Evolutionary conservation across 129 eudicot species (phyloP).

Genomic region (Tagetes patula): DNA sequence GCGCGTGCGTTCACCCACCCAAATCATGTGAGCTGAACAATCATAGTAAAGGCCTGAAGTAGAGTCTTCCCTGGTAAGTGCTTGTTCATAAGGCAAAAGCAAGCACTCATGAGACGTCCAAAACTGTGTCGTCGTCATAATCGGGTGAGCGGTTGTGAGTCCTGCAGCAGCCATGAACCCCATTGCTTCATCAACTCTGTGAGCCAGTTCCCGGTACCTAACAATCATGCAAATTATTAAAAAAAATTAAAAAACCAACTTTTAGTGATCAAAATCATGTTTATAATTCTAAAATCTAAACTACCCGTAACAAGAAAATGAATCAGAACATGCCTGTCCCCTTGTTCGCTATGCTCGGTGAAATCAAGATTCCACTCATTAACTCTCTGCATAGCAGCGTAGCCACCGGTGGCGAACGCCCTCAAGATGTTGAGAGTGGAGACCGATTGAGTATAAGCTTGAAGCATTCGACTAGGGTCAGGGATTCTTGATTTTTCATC

Average conservation of each 20-base stretch:
- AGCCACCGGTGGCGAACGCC: slow-evolving; percentile 91
- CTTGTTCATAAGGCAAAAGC: slow-evolving; percentile 89
- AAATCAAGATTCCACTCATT: slow-evolving; percentile 91
- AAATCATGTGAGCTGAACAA: slow-evolving; percentile 92
- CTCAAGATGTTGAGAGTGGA: slow-evolving; percentile 85
- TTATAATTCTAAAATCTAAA: too few relatives aligned
- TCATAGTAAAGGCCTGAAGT: slow-evolving; percentile 81
- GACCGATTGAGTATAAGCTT: slow-evolving; percentile 84
- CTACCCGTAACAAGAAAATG: too few relatives aligned
- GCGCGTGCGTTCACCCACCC: slow-evolving; percentile 94
- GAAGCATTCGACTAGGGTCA: slow-evolving; percentile 76
- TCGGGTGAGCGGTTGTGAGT: slow-evolving; percentile 68
- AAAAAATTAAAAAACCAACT: not conserved
- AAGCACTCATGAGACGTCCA: slow-evolving; percentile 96
- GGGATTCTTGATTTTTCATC: slow-evolving; percentile 79
- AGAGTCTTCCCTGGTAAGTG: slow-evolving; percentile 84
- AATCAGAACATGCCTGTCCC: slow-evolving; percentile 53
- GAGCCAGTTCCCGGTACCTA: slow-evolving; percentile 85
- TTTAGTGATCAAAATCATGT: too few relatives aligned
- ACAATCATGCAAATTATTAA: not conserved
- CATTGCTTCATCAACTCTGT: slow-evolving; percentile 86
- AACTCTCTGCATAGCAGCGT: slow-evolving; percentile 97
- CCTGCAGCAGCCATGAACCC: slow-evolving; percentile 94
- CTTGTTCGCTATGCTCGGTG: slow-evolving; percentile 83
- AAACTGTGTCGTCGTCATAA: slow-evolving; percentile 81